phyloP scores from a whole-genome alignment of 1,284 basidiomycete species.

The Marasmius fiardii region DNA sequence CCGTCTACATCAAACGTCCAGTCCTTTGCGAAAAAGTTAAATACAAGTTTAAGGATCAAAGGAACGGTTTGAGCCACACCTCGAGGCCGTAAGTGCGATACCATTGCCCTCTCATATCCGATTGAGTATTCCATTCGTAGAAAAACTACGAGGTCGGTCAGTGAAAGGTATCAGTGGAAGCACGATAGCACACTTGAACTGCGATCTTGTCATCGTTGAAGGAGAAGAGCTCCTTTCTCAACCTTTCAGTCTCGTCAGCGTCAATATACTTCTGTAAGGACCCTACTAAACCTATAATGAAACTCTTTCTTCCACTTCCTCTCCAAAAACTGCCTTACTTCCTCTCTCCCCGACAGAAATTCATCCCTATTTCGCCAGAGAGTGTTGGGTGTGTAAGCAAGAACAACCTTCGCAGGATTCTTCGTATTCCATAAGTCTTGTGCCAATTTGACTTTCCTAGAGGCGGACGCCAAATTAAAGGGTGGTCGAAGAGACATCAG shows the following conservation, averaged over 20 bases:
- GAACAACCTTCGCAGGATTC: slow-evolving; percentile 19
- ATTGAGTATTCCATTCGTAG: slow-evolving; percentile 51
- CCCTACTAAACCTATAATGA: slow-evolving; percentile 11
- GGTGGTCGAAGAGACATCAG: slow-evolving; percentile 12
- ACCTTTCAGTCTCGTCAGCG: background rate
- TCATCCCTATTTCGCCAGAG: slow-evolving; percentile 59
- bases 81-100: slow-evolving; percentile 54
- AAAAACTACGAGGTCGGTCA: slow-evolving; percentile 41
- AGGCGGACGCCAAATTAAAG: slow-evolving; percentile 13
- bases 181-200: slow-evolving; percentile 40
- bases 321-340: slow-evolving; percentile 47
- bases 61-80: too few species aligned
- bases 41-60: too few species aligned
- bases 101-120: slow-evolving; percentile 43
- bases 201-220: slow-evolving; percentile 58
- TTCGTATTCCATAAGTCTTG: slow-evolving; percentile 25
- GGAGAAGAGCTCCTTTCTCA: slow-evolving; percentile 54
- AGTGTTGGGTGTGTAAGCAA: slow-evolving; percentile 53
- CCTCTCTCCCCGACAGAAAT: slow-evolving; percentile 48
- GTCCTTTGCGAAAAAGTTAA: slow-evolving; percentile 34
- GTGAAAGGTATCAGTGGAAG: too few species aligned
- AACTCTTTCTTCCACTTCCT: slow-evolving; percentile 55
- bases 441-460: slow-evolving; percentile 22
- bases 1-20: slow-evolving; percentile 57
- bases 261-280: background rate